These are phyloP conservation scores for Fusarium foetens DNA, from an alignment of 2,329 filamentous ascomycete species.

Conservation along the genomic window DNA sequence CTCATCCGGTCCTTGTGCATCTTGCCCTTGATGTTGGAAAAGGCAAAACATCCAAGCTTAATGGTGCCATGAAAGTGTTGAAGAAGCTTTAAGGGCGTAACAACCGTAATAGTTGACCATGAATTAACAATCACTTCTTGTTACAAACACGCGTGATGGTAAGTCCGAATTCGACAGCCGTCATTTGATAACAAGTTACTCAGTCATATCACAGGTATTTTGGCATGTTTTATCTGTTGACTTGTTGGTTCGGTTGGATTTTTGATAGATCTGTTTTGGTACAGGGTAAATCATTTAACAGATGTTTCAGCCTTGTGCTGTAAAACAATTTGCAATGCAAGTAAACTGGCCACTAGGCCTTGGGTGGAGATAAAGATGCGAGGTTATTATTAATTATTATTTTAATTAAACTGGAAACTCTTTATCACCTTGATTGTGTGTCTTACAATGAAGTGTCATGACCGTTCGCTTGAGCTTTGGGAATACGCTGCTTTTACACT, in stretches of 20 bases:
- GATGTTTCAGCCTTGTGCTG: neutral
- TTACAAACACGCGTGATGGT: rapidly evolving
- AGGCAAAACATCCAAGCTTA: neutral
- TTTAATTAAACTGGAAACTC: neutral
- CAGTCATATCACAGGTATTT: neutral
- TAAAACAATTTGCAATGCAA: neutral
- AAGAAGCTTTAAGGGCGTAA: rapidly evolving
- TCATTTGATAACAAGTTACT: neutral
- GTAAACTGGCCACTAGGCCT: too few species aligned
- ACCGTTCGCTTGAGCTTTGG: neutral
- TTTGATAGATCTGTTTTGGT: rapidly evolving
- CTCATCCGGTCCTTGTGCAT: neutral
- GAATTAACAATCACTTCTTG: neutral
- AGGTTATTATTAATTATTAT: rapidly evolving
- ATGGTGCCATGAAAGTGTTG: neutral
- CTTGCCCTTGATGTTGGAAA: neutral
- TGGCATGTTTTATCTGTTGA: neutral
- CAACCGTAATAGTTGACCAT: rapidly evolving
- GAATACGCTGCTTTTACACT: rapidly evolving
- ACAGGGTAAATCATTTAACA: neutral
- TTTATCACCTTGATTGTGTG: neutral
- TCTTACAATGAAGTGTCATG: rapidly evolving
- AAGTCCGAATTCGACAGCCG: too few species aligned
- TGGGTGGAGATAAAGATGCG: neutral
- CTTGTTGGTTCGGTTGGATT: neutral